Evolutionary conservation across 129 eudicot species (phyloP).

Genomic region (Escallonia herrerae): DNA sequence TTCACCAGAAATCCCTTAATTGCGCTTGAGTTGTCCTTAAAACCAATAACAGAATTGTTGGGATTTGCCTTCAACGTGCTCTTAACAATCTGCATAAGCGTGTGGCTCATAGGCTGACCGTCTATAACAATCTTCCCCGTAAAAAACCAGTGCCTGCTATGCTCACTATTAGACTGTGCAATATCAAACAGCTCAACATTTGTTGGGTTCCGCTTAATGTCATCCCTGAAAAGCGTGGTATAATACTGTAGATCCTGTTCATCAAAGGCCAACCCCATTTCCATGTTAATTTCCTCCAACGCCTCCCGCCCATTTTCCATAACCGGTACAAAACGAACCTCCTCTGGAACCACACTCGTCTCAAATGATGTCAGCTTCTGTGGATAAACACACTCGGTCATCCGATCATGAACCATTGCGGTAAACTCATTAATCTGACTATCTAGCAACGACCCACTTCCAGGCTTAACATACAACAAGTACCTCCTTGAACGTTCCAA

Average conservation of each 20-base stretch:
- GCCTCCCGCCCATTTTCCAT: conserved; percentile 82
- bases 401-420: conserved; percentile 82
- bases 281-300: conserved; percentile 64
- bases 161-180: conserved; percentile 94
- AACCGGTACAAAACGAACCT: conserved; percentile 62
- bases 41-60: conserved; percentile 88
- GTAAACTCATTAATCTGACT: conserved; percentile 73
- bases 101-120: conserved; percentile 58
- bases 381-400: conserved; percentile 82
- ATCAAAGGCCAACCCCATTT: conserved; percentile 91
- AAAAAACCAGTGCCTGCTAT: conserved; percentile 95
- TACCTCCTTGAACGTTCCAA: conserved; percentile 84
- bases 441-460: conserved; percentile 32
- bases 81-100: conserved; percentile 85
- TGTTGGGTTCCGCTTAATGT: conserved; percentile 79
- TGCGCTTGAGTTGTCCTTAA: conserved; percentile 93
- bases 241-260: conserved; percentile 90
- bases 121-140: conserved; percentile 79
- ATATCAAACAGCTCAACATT: conserved; percentile 93
- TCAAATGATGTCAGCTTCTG: conserved; percentile 58
- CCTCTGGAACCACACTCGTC: conserved; percentile 66
- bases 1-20: conserved; percentile 74
- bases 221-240: conserved; percentile 68
- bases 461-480: conserved; percentile 41
- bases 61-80: conserved; percentile 79